Conservation (phyloP, 2,329 filamentous ascomycete genomes). For the Fusarium chuoi region DNA sequence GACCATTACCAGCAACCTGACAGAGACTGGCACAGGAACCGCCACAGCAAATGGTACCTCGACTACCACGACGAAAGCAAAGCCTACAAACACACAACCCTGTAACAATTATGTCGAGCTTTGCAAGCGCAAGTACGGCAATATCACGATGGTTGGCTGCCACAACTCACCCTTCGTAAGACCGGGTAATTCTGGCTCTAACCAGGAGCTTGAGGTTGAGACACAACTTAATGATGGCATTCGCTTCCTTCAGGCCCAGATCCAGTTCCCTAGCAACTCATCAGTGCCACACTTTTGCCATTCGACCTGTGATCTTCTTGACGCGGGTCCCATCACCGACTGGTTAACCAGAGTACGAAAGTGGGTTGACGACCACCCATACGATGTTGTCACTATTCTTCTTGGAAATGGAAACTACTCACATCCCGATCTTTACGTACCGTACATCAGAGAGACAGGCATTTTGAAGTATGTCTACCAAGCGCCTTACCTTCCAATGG, state of each 20-base stretch:
- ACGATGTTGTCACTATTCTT: constrained; percentile 88
- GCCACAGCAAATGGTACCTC: constrained; percentile 50
- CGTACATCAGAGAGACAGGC: constrained; percentile 76
- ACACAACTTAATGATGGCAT: constrained; percentile 82
- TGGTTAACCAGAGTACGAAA: constrained; percentile 75
- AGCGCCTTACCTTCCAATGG: constrained; percentile 77
- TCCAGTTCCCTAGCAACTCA: constrained; percentile 65
- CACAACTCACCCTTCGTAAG: constrained; percentile 86
- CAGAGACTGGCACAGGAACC: constrained; percentile 50
- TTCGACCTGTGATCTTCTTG: constrained; percentile 81
- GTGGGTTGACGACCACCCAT: constrained; percentile 82
- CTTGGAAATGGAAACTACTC: constrained; percentile 86
- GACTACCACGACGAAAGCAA: constrained; percentile 35
- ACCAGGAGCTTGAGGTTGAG: constrained; percentile 75
- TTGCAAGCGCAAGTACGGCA: constrained; percentile 80
- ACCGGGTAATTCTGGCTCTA: constrained; percentile 76
- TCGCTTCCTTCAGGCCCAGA: constrained; percentile 71
- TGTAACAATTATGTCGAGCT: constrained; percentile 85
- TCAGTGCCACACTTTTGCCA: constrained; percentile 81
- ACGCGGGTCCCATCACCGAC: constrained; percentile 79
- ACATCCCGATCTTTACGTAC: constrained; percentile 69
- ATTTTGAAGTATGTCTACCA: constrained; percentile 78
- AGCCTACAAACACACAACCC: constrained; percentile 76
- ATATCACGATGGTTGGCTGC: constrained; percentile 80
- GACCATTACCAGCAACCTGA: constrained; percentile 51